These are phyloP conservation scores for Komagataella pseudopastoris DNA, from an alignment of 805 yeast genomes.

Conservation along the genomic window DNA sequence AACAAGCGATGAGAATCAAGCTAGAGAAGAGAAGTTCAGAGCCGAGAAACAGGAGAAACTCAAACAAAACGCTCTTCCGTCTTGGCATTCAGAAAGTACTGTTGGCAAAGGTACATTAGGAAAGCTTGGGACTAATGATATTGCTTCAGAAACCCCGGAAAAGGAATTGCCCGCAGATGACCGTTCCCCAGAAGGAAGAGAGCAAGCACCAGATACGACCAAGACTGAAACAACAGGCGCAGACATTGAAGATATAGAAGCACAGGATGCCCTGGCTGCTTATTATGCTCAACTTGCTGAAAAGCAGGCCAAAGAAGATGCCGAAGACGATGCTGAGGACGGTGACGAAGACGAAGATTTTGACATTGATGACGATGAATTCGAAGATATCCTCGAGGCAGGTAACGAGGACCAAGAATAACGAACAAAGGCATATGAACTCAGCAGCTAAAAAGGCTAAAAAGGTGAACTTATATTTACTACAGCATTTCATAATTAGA, in stretches of 20 bases:
- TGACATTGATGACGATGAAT: constrained; percentile 17
- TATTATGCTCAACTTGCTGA: constrained; percentile 70
- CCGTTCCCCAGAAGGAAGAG: constrained; percentile 2
- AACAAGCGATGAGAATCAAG: constrained; percentile 69
- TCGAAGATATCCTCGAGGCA: constrained; percentile 11
- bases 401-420: constrained; percentile 2
- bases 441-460: background rate
- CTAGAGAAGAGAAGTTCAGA: constrained; percentile 48
- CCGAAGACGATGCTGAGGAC: constrained; percentile 38
- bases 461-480: background rate
- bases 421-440: background rate
- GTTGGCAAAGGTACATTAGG: constrained; percentile 60
- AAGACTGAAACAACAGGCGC: constrained; percentile 2
- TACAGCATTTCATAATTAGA: background rate
- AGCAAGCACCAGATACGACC: constrained; percentile 2
- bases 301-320: constrained; percentile 51
- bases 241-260: constrained; percentile 42
- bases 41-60: constrained; percentile 59
- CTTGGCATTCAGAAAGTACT: constrained; percentile 91
- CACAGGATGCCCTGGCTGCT: constrained; percentile 59
- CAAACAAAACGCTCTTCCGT: constrained; percentile 89
- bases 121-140: constrained; percentile 38
- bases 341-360: constrained; percentile 31
- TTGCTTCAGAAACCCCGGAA: constrained; percentile 13
- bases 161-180: constrained; percentile 10